Evolutionary conservation across 2,329 filamentous ascomycete species (phyloP).

Genomic region (Colletotrichum lupini): DNA sequence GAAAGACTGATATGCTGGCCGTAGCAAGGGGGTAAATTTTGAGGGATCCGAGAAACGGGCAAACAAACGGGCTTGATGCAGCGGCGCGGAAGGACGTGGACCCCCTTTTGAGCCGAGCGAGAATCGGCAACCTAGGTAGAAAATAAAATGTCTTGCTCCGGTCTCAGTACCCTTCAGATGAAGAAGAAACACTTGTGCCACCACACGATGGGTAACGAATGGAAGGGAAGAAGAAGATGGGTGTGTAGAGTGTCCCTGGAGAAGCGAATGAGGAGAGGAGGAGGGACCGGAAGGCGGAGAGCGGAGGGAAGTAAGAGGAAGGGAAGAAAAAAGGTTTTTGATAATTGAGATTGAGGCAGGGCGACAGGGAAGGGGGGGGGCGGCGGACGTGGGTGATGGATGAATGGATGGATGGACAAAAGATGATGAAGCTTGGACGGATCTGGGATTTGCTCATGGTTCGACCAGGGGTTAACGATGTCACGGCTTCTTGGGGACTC

Average conservation of each 20-base stretch:
- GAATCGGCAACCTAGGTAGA: background rate
- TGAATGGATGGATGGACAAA: background rate
- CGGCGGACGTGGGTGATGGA: background rate
- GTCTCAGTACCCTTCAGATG: slow-evolving; percentile 28
- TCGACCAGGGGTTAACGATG: slow-evolving; percentile 31
- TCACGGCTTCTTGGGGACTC: slow-evolving; percentile 31
- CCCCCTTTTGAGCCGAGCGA: slow-evolving; percentile 19
- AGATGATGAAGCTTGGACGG: slow-evolving; percentile 17
- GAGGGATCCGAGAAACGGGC: slow-evolving; percentile 25
- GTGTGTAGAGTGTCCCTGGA: slow-evolving; percentile 18
- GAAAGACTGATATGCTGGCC: background rate
- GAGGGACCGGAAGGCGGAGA: slow-evolving; percentile 19
- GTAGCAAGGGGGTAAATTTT: slow-evolving; percentile 1
- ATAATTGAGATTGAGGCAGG: background rate
- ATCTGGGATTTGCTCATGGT: slow-evolving; percentile 33
- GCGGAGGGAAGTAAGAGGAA: slow-evolving; percentile 20
- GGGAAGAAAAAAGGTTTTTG: slow-evolving; percentile 19
- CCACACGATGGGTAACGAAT: slow-evolving; percentile 4
- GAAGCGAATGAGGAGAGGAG: slow-evolving; percentile 25
- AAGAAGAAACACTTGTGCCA: slow-evolving; percentile 25
- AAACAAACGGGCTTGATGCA: slow-evolving; percentile 3
- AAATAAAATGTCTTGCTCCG: slow-evolving; percentile 25
- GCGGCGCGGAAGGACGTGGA: slow-evolving; percentile 5
- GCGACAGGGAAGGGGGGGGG: background rate
- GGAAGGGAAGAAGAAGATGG: slow-evolving; percentile 21